Evolutionary conservation across 257 asterid species (phyloP).

Genomic region (Pogostemon cablin): DNA sequence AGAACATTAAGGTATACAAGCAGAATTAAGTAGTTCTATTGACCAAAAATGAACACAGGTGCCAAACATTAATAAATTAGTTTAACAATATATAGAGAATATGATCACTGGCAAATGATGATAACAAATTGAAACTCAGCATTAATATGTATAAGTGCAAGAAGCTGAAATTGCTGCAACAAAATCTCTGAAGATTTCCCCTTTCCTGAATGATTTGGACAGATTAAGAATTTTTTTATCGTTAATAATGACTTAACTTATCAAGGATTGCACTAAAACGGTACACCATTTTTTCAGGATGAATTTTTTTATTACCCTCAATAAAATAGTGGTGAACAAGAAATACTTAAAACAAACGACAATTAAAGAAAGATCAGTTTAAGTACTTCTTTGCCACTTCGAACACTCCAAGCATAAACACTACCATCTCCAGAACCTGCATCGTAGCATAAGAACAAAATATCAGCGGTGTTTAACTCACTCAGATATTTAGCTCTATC

Average conservation of each 20-base stretch:
- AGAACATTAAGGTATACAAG: neutral
- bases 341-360: slow-evolving; percentile 7
- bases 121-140: slow-evolving; percentile 3
- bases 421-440: slow-evolving; percentile 98
- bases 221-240: neutral
- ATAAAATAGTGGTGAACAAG: slow-evolving; percentile 12
- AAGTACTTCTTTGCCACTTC: slow-evolving; percentile 92
- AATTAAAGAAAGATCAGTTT: slow-evolving; percentile 20
- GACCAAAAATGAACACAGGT: slow-evolving; percentile 8
- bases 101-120: neutral
- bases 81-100: neutral
- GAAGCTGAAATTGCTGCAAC: slow-evolving; percentile 1
- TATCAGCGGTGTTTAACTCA: slow-evolving; percentile 32
- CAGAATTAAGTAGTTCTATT: slow-evolving; percentile 4
- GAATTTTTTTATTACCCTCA: neutral
- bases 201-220: slow-evolving; percentile 10
- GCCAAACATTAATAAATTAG: neutral
- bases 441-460: slow-evolving; percentile 35
- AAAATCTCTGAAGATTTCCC: neutral
- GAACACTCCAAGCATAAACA: slow-evolving; percentile 92
- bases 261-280: neutral
- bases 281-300: neutral
- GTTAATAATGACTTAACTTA: slow-evolving; percentile 16
- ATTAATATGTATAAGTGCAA: neutral
- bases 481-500: slow-evolving; percentile 9